Evolutionary conservation across 2,329 filamentous ascomycete species (phyloP).

Genomic region (Diplodia scrobiculata): DNA sequence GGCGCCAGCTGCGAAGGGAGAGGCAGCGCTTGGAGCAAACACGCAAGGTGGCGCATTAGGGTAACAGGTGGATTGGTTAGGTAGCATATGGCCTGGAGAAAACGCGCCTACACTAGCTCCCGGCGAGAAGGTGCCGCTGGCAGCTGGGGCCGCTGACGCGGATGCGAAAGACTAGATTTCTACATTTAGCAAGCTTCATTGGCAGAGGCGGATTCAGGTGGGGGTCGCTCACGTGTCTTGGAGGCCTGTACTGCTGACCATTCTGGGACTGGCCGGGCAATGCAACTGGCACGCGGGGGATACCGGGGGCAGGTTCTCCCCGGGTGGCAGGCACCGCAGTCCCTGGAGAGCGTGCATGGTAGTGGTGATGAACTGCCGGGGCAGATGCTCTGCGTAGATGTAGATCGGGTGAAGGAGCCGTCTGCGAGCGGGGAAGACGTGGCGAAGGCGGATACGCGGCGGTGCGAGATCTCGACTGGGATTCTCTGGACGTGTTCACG

Average conservation of each 20-base stretch:
- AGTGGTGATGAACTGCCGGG: conserved; percentile 8
- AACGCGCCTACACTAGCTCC: not conserved
- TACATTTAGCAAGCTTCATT: not conserved
- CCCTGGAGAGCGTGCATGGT: not conserved
- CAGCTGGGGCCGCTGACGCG: not conserved
- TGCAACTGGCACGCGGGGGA: conserved; percentile 13
- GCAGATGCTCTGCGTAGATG: conserved; percentile 13
- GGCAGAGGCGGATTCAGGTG: not conserved
- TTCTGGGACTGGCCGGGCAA: conserved; percentile 21
- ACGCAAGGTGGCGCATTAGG: conserved; percentile 7
- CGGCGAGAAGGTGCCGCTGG: conserved; percentile 5
- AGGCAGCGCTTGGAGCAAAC: conserved; percentile 11
- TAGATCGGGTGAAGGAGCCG: not conserved
- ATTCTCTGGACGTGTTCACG: not conserved
- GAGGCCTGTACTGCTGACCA: conserved; percentile 19
- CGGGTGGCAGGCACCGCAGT: not conserved
- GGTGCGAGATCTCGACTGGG: not conserved
- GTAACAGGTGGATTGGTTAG: not conserved
- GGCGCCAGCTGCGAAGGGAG: conserved; percentile 1
- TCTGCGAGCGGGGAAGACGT: conserved; percentile 3
- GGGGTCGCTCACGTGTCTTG: conserved; percentile 18
- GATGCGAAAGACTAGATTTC: not conserved
- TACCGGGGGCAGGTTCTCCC: not conserved
- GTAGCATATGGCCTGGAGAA: conserved; percentile 18
- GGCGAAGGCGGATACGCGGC: conserved; percentile 4